These are phyloP conservation scores for Austropuccinia psidii DNA, from an alignment of 1,284 basidiomycete genomes.

Conservation along the genomic window DNA sequence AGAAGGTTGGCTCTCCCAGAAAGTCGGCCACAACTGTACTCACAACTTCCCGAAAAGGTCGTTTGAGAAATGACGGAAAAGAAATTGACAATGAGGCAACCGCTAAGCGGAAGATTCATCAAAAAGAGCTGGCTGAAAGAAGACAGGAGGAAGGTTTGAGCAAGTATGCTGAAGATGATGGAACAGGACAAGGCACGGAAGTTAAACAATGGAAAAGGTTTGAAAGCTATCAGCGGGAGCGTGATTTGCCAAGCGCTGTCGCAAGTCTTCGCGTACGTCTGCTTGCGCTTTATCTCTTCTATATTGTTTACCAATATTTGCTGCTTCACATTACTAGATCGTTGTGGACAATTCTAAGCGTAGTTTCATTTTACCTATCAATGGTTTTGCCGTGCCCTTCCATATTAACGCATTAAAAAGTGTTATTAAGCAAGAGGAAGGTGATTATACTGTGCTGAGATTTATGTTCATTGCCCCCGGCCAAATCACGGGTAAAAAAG, in stretches of 20 bases:
- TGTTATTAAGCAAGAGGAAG: constrained; percentile 93
- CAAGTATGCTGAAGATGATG: constrained; percentile 60
- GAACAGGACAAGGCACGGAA: constrained; percentile 39
- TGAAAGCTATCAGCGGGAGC: constrained; percentile 93
- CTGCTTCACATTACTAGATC: constrained; percentile 65
- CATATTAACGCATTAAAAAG: constrained; percentile 99
- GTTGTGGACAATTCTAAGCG: constrained; percentile 82
- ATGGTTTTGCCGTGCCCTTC: constrained; percentile 93
- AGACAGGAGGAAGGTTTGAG: constrained; percentile 75
- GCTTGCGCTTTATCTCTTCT: too few species aligned
- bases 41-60: constrained; percentile 52
- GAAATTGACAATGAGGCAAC: constrained; percentile 63
- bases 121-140: constrained; percentile 69
- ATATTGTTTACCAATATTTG: not conserved
- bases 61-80: constrained; percentile 60
- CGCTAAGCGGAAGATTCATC: constrained; percentile 74
- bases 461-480: constrained; percentile 99
- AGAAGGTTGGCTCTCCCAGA: constrained; percentile 37
- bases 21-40: constrained; percentile 36
- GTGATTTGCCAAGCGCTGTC: constrained; percentile 60
- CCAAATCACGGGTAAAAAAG: constrained; percentile 95
- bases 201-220: constrained; percentile 90
- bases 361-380: constrained; percentile 82
- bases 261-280: constrained; percentile 15
- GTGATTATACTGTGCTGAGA: constrained; percentile 84